Evolutionary conservation across 306 rosid genomes (phyloP), one percentile per base, ranked within the genome.

Genomic region (Pachyrhizus erosus): DNA sequence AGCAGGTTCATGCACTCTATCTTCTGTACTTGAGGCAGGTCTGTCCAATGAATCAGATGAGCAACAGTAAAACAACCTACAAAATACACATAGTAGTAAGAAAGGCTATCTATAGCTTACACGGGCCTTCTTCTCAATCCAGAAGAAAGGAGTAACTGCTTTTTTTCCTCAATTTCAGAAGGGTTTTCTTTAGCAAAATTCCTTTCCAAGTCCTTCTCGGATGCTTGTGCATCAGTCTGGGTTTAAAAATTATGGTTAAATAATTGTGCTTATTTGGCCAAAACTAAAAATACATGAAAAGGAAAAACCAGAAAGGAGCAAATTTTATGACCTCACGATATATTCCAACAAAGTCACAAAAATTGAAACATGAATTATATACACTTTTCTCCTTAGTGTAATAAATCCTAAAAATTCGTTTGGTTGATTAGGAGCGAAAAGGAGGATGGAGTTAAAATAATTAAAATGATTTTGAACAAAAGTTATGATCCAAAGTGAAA

Each of bases 61-160:
- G 73, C 76, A 33, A 40, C 48, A 68, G 31, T 58, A 74, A 71
- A 87, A 46, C 79, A 84, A 57, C 64, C 78, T 21, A 83, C 71
- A 73, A 61, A 66, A 68, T 61, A 37, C 18, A 77, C 29, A 68
- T 20, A 76, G 77, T 80, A 34, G 66, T 51, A 17, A 18, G 34
- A 57, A 46, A 65, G 40, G 24, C 66, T 69, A 80, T 70, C 45
- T 43, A 33, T 54, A 74, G 77, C 91, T 86, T 90, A 94, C 92
- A 85, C 89, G 37, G 89, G 81, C 86, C 97, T 91, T 84, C 96
- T 92, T 87, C 99, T 90, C 71, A 92, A 85, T 62, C 96, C 90
- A 10, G 91, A 90, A 73, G 97, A 82, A 83, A 85, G 86, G 40
- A 85, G 86, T 26, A 67, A 29, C 60, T 68, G 89, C 73, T 12